Evolutionary conservation across 2,329 filamentous ascomycete genomes (phyloP), one percentile per base, ranked within the genome.

Genomic region (Colletotrichum sublineola): DNA sequence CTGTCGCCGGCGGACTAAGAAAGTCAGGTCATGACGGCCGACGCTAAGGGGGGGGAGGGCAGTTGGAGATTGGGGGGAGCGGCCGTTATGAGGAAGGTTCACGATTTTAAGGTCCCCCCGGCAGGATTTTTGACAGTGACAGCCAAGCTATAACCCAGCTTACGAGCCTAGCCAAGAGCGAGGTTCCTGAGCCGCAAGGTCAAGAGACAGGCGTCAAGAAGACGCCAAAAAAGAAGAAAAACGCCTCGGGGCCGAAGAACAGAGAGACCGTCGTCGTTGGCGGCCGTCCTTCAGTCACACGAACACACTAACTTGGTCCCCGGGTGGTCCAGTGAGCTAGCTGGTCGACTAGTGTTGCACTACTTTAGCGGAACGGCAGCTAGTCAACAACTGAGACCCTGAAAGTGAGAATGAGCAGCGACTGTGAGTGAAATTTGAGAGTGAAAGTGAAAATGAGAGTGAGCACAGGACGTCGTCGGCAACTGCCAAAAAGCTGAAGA

Each of bases 81-180:
- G 8, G 18, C 3, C 42, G 42, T 46, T 46, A 1, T 46, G 20
- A 20, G 11, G 58, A 68, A 40, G 64, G 33, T 42, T 46, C 36
- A 48, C 57, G 29, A 38, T 61, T 63, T 46, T 60, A 48, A 24
- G 64, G 33, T n/a, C 11, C 63, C 12, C 3, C 56, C 48, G 63
- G 56, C 68, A 71, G 40, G 56, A 53, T 57, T 61, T n/a, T 48
- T 48, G 63, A 71, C 63, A 68, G 52, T 68, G 65, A 50, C 66
- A 65, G 50, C 36, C 62, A 48, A 69, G 66, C 67, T 60, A 60
- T 60, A 60, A 66, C 44, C 52, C 60, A 42, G 64, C 58, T 60
- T 60, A 68, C 31, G 20, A 36, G 52, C 63, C n/a, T 29, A 40
- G 55, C 65, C 63, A 71, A 62, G 63, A 20, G 40, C 55, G 24